Percentiles rank a stretch among this genome's conserved stretches.
Conservation (phyloP, 2,329 filamentous ascomycete species). For the Calonectria multiphialidica region DNA sequence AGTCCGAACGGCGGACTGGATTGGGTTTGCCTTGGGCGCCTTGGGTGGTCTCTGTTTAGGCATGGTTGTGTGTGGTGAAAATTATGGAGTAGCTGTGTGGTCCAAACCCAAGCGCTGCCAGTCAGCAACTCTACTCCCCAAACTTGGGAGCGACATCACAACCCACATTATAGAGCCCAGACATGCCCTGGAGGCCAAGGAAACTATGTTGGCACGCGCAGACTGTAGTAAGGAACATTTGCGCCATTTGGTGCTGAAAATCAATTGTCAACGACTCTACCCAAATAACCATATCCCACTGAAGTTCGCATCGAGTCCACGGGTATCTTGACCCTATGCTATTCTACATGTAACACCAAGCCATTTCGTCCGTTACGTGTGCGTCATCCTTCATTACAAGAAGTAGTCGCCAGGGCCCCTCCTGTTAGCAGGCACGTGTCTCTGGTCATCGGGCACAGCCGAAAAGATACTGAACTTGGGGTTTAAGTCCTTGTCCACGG, state of each 20-base stretch:
- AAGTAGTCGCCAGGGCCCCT: constrained; percentile 79
- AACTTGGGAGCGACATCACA: background rate
- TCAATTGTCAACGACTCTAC: constrained; percentile 39
- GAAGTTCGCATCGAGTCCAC: constrained; percentile 49
- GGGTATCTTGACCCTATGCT: constrained; percentile 58
- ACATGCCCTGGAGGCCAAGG: background rate
- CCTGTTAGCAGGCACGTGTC: constrained; percentile 81
- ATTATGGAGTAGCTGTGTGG: constrained; percentile 1
- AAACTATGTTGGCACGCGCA: background rate
- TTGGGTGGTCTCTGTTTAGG: constrained; percentile 38
- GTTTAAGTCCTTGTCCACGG: constrained; percentile 84
- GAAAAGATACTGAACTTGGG: constrained; percentile 95
- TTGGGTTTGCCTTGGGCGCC: constrained; percentile 41
- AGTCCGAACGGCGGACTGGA: constrained; percentile 46
- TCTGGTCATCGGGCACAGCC: constrained; percentile 86
- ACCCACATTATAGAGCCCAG: background rate
- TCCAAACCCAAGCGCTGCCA: background rate
- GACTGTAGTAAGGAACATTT: background rate
- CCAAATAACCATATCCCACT: constrained; percentile 43
- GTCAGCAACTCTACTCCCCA: background rate
- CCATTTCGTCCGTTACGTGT: constrained; percentile 41
- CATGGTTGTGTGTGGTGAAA: constrained; percentile 39
- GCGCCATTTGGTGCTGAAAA: constrained; percentile 18
- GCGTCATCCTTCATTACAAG: constrained; percentile 58
- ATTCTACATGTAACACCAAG: constrained; percentile 54